A percentile compares a stretch with the other conserved stretches of the same genome.
Conservation (phyloP, 2,329 filamentous ascomycete genomes). For the Didymella lethalis region DNA sequence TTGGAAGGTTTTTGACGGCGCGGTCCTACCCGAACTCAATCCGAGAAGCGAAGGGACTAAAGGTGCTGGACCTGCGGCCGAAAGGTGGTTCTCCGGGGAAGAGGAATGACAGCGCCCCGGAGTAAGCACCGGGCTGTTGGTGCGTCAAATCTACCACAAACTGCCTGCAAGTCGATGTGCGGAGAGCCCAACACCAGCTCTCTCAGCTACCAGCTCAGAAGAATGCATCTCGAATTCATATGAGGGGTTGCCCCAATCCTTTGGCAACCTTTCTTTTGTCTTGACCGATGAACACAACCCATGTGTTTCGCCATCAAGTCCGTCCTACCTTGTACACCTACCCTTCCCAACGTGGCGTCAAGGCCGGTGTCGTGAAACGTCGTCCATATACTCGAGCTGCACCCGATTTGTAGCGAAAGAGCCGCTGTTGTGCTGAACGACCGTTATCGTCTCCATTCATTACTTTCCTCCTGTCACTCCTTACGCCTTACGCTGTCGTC, state of each 20-base stretch:
- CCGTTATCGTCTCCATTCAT: neutral
- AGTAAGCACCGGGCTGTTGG: neutral
- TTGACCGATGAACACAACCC: slow-evolving; percentile 8
- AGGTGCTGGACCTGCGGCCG: neutral
- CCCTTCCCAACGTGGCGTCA: slow-evolving; percentile 26
- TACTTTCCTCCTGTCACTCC: slow-evolving; percentile 12
- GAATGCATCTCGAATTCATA: slow-evolving; percentile 1
- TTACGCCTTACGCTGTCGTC: slow-evolving; percentile 12
- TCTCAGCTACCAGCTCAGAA: slow-evolving; percentile 2
- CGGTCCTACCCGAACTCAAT: slow-evolving; percentile 1
- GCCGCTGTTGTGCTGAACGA: slow-evolving; percentile 7
- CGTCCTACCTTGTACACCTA: slow-evolving; percentile 26
- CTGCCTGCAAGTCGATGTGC: slow-evolving; percentile 3
- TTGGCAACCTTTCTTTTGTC: slow-evolving; percentile 19
- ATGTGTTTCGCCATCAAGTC: slow-evolving; percentile 12
- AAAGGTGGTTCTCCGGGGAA: slow-evolving; percentile 2
- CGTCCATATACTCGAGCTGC: slow-evolving; percentile 20
- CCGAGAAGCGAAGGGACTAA: neutral
- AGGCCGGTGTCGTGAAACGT: slow-evolving; percentile 29
- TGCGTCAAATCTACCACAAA: neutral
- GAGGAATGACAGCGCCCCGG: neutral
- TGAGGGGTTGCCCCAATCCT: slow-evolving; percentile 2
- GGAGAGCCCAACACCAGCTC: neutral
- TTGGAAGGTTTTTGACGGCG: slow-evolving; percentile 6
- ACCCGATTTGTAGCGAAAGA: slow-evolving; percentile 15